Evolutionary conservation across 1,139 yeast genomes (phyloP).

Genomic region (Yamadazyma diospyri): DNA sequence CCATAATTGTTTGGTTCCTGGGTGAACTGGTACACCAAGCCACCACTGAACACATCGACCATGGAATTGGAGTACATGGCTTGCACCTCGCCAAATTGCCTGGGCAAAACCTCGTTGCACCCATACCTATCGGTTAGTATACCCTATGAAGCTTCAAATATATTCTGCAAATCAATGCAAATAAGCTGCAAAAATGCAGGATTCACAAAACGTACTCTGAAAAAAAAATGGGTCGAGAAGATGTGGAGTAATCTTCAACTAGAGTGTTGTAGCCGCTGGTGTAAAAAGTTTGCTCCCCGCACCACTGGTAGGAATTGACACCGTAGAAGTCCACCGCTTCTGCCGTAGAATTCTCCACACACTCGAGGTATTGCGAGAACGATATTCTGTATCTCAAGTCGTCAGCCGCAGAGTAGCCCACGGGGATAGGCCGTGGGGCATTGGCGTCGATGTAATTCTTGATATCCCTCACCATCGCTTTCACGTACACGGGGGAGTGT

Average conservation of each 20-base stretch:
- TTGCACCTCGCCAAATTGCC: conserved; percentile 74
- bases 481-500: conserved; percentile 65
- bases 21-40: conserved; percentile 85
- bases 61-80: conserved; percentile 70
- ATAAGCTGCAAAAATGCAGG: too few relatives aligned
- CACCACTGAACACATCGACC: conserved; percentile 86
- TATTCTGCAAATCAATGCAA: too few relatives aligned
- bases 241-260: conserved; percentile 66
- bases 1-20: conserved; percentile 92
- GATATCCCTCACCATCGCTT: conserved; percentile 77
- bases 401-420: conserved; percentile 95
- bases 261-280: conserved; percentile 79
- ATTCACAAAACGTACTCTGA: conserved; percentile 58
- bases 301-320: conserved; percentile 95
- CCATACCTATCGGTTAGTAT: conserved; percentile 43
- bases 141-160: too few relatives aligned
- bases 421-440: conserved; percentile 69
- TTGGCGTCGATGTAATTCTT: conserved; percentile 62
- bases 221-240: conserved; percentile 75
- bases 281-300: conserved; percentile 82
- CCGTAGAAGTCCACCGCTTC: conserved; percentile 90
- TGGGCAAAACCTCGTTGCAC: conserved; percentile 80
- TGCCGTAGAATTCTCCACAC: conserved; percentile 53
- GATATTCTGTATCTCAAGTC: conserved; percentile 74
- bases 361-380: conserved; percentile 77